phyloP scores from a whole-genome alignment of 1,284 basidiomycete species.

The Heterobasidion occidentale region DNA sequence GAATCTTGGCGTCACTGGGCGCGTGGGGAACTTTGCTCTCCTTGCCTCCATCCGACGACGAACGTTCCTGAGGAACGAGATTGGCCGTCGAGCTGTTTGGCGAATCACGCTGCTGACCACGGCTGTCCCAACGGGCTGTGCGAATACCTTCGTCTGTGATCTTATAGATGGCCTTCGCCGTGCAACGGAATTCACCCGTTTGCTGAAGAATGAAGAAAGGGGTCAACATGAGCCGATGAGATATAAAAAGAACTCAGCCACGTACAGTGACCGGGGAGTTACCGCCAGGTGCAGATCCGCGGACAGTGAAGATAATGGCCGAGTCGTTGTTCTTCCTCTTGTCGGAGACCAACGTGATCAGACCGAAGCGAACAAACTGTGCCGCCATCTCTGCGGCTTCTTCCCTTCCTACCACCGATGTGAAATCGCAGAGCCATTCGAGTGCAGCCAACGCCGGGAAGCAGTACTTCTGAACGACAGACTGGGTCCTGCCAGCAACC shows the following conservation, averaged over 20 bases:
- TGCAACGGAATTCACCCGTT: conserved; percentile 93
- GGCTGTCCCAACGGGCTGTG: conserved; percentile 74
- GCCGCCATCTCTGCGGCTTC: conserved; percentile 97
- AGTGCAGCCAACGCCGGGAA: conserved; percentile 84
- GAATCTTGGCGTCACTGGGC: conserved; percentile 54
- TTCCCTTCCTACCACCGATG: conserved; percentile 91
- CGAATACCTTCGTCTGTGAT: conserved; percentile 87
- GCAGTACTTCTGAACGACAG: conserved; percentile 61
- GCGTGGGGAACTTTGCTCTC: conserved; percentile 23
- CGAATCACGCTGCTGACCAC: conserved; percentile 36
- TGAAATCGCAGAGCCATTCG: conserved; percentile 98
- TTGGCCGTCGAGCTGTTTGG: conserved; percentile 62
- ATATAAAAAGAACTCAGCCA: conserved; percentile 10
- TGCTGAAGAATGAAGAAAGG: conserved; percentile 34
- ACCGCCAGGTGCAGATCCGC: conserved; percentile 67
- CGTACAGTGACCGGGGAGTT: conserved; percentile 69
- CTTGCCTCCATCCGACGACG: conserved; percentile 32
- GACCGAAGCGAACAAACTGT: conserved; percentile 94
- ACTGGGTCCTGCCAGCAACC: conserved; percentile 36
- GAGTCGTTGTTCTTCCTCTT: conserved; percentile 85
- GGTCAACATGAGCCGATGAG: conserved; percentile 7
- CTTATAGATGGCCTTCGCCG: conserved; percentile 89
- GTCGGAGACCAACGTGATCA: conserved; percentile 82
- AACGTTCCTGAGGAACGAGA: conserved; percentile 32
- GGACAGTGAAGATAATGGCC: conserved; percentile 83